Evolutionary conservation across 768 basidiomycete genomes (phyloP).

Genomic region (Dentipellis fragilis): DNA sequence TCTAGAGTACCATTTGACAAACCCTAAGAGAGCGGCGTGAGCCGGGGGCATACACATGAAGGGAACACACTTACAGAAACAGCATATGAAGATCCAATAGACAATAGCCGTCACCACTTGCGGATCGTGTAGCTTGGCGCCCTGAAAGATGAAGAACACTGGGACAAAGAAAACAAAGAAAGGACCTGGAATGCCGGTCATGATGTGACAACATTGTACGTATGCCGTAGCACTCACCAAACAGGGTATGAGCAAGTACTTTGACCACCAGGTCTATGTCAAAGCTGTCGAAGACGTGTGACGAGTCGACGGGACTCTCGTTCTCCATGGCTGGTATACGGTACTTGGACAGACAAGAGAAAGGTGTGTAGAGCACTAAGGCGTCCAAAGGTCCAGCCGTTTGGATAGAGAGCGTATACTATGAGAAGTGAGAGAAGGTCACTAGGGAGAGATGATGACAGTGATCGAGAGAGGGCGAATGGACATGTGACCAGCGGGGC

Average conservation of each 20-base stretch:
- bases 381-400: constrained; percentile 3
- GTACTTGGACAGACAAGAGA: background rate
- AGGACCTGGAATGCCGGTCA: constrained; percentile 41
- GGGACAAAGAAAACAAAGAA: constrained; percentile 80
- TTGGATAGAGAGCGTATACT: background rate
- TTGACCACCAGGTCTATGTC: constrained; percentile 74
- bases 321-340: background rate
- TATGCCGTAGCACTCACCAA: constrained; percentile 46
- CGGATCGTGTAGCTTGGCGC: constrained; percentile 39
- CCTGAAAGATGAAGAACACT: constrained; percentile 68
- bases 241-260: constrained; percentile 66
- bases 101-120: constrained; percentile 38
- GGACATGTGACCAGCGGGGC: background rate
- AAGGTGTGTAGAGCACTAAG: background rate
- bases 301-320: constrained; percentile 3
- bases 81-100: constrained; percentile 51
- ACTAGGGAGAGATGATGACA: background rate
- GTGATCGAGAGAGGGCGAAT: background rate
- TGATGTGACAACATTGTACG: background rate
- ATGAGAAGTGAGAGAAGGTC: background rate
- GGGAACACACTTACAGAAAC: constrained; percentile 49
- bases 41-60: too few species aligned
- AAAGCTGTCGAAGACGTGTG: constrained; percentile 54
- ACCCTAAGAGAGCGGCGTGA: constrained; percentile 27
- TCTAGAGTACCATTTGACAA: constrained; percentile 57